A percentile compares a stretch with the other conserved stretches of the same genome.
Evolutionary conservation across 1,139 yeast species (phyloP).

Genomic region (Scheffersomyces parashehatae): DNA sequence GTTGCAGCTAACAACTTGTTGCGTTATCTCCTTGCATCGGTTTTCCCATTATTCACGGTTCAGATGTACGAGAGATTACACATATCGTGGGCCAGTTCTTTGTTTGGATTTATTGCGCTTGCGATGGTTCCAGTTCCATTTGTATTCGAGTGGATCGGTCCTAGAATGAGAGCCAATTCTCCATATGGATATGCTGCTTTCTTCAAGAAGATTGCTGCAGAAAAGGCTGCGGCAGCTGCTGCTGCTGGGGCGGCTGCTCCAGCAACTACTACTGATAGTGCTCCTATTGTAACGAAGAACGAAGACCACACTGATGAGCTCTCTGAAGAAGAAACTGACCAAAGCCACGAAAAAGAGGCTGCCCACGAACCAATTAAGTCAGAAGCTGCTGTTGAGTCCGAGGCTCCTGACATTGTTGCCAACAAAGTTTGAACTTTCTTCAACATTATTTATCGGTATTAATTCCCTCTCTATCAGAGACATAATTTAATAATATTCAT

Average conservation of each 20-base stretch:
- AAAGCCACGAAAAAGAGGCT: no score
- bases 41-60: constrained; percentile 46
- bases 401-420: constrained; percentile 6
- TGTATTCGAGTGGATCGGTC: constrained; percentile 20
- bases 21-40: constrained; percentile 68
- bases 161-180: constrained; percentile 19
- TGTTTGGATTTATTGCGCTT: constrained; percentile 25
- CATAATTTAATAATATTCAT: neutral
- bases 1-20: constrained; percentile 76
- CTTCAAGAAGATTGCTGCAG: constrained; percentile 30
- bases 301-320: neutral
- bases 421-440: constrained; percentile 6
- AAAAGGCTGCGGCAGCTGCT: constrained; percentile 20
- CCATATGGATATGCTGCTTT: constrained; percentile 53
- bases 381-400: neutral
- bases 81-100: constrained; percentile 29
- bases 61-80: constrained; percentile 43
- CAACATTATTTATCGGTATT: neutral
- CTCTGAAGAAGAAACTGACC: neutral
- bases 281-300: neutral
- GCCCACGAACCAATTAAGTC: neutral
- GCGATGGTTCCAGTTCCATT: constrained; percentile 29
- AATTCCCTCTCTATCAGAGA: no score
- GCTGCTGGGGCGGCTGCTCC: constrained; percentile 8
- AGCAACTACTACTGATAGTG: constrained; percentile 7